Base-by-base conservation (phyloP, 169 alveolate species). In the Plasmodium vivax region DNA sequence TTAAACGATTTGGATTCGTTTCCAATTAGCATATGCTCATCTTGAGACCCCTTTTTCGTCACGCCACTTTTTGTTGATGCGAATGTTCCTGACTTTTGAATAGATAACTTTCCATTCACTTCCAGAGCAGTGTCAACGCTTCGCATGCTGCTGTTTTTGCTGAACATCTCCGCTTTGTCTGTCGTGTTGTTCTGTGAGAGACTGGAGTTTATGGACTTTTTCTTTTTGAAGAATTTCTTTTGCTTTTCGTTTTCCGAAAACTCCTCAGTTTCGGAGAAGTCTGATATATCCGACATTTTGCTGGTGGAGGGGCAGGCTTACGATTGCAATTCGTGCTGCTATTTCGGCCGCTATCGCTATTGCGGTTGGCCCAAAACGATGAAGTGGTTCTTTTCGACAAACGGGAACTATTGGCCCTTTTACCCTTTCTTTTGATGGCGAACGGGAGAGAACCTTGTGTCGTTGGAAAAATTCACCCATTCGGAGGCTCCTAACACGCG, bases 261-360 rank as follows among this genome's bases (percentile, higher is more conserved):
- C 14, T 85, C 93, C 14, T 36, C 85, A 7, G 34, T 75, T 30
- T 75, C 93, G 14, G 93, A 85, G 38, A 85, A 85, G 41, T 85
- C 93, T 9, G 93, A 85, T 51, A 85, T 85, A 38, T 85, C 93
- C 34, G 93, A 85, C 93, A 85, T 85, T 85, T 74, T 82, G 23
- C 30, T 30, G 36, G 1, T 27, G 2, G 36, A 10, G 34, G 8
- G 75, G 7, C n/a, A 12, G 75, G 14, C 36, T 8, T 62, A 62
- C 19, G 36, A 19, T 62, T 62, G 27, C 36, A 47, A 12, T 47
- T 47, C n/a, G n/a, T 9, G 19, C 0, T 47, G 16, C 58, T 47
- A 12, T 12, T 47, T 47, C 58, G 58, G 45, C 12, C 12, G n/a
- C 58, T 47, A 47, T 10, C 12, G n/a, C n/a, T 47, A 47, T 12